A percentile compares a stretch with the other conserved stretches of the same genome.
Conservation (phyloP, 2,329 filamentous ascomycete genomes). For the Aspergillus thermomutatus region DNA sequence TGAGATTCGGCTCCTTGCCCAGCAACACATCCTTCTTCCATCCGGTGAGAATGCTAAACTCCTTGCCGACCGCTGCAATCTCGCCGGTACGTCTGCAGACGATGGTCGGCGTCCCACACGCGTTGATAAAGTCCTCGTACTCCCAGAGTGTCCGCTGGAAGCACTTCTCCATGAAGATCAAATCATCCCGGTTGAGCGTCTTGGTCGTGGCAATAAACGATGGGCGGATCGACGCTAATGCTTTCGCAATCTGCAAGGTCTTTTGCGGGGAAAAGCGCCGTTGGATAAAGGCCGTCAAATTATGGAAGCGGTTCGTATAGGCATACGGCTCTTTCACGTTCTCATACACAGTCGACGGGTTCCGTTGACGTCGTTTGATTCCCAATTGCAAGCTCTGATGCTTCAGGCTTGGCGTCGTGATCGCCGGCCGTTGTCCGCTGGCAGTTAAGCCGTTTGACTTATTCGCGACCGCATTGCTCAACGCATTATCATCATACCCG, state of each 20-base stretch:
- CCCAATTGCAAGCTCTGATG: constrained; percentile 36
- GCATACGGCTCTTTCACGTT: constrained; percentile 87
- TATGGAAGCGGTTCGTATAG: constrained; percentile 87
- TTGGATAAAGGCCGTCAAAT: constrained; percentile 75
- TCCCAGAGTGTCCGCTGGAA: constrained; percentile 90
- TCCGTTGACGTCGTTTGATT: constrained; percentile 54
- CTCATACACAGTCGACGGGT: constrained; percentile 83
- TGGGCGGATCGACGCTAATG: constrained; percentile 83
- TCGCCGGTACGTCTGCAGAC: constrained; percentile 91
- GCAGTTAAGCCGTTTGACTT: constrained; percentile 28
- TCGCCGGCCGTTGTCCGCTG: constrained; percentile 34
- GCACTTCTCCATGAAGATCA: constrained; percentile 97
- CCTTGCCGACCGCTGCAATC: constrained; percentile 91
- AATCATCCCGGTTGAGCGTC: constrained; percentile 80
- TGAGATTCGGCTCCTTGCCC: constrained; percentile 81
- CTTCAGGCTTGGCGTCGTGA: constrained; percentile 45
- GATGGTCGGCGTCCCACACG: constrained; percentile 84
- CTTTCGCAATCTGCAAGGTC: constrained; percentile 77
- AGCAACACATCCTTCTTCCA: constrained; percentile 89
- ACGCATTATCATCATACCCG: constrained; percentile 40
- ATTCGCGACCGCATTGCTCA: constrained; percentile 22
- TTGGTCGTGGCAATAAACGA: constrained; percentile 90
- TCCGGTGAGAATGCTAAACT: constrained; percentile 91
- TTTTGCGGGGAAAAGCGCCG: constrained; percentile 74
- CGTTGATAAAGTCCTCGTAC: constrained; percentile 87